A percentile compares a stretch with the other conserved stretches of the same genome.
Evolutionary conservation across 192 early-diverging fungal species (phyloP).

Genomic region (Cladochytrium replicatum): DNA sequence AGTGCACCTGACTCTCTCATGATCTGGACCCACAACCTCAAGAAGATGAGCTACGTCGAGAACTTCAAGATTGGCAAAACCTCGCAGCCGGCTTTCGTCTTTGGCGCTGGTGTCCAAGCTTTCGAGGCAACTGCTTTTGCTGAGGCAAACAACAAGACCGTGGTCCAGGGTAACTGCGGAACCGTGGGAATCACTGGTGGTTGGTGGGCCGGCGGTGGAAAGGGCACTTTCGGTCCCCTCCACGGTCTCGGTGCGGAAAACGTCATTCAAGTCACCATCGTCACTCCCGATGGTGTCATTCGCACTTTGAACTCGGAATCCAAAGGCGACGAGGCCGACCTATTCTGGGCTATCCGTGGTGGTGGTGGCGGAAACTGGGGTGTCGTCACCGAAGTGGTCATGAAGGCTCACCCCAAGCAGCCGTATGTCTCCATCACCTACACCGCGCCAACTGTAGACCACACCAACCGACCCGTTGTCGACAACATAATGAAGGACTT

Average conservation of each 20-base stretch:
- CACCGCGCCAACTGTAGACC: no score
- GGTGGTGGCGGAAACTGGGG: conserved; percentile 33
- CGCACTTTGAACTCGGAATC: conserved; percentile 17
- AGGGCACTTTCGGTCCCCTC: not conserved
- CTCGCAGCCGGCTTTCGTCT: conserved; percentile 13
- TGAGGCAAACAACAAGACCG: conserved; percentile 20
- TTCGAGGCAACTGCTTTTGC: conserved; percentile 20
- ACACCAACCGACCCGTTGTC: no score
- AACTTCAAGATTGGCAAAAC: conserved; percentile 17
- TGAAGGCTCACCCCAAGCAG: no score
- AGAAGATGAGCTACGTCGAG: conserved; percentile 16
- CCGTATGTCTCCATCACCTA: no score
- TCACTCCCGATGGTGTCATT: conserved; percentile 36
- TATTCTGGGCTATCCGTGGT: conserved; percentile 55
- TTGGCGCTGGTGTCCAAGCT: conserved; percentile 33
- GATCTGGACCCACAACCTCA: conserved; percentile 36
- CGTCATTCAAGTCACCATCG: conserved; percentile 39
- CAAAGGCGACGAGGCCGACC: conserved; percentile 30
- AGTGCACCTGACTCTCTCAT: conserved; percentile 31
- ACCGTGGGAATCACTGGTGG: conserved; percentile 38
- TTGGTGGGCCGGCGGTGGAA: conserved; percentile 27
- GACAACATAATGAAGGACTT: no score
- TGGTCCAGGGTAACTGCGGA: conserved; percentile 31
- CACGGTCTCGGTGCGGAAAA: conserved; percentile 36
- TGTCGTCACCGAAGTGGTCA: conserved; percentile 12